These are phyloP conservation scores for Teratosphaeria epicoccoides DNA, from an alignment of 2,329 filamentous ascomycete genomes.

Conservation along the genomic window DNA sequence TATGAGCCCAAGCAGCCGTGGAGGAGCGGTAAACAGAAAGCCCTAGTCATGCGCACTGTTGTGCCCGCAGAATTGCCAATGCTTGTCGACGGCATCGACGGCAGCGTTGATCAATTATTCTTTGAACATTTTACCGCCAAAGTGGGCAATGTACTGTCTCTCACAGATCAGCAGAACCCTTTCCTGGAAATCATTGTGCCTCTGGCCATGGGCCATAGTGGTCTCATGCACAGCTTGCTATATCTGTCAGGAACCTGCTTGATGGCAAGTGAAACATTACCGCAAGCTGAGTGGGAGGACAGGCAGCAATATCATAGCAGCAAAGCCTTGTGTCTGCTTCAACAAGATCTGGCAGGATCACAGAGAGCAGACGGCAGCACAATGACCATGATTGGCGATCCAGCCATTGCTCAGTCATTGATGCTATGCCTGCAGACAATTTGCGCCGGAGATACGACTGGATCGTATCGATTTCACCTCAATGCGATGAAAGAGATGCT, in stretches of 20 bases:
- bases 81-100: conserved; percentile 74
- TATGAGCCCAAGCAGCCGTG: conserved; percentile 80
- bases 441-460: conserved; percentile 49
- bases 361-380: conserved; percentile 1
- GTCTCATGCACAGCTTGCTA: conserved; percentile 83
- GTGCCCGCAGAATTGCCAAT: conserved; percentile 40
- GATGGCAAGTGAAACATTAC: conserved; percentile 36
- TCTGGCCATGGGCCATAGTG: conserved; percentile 67
- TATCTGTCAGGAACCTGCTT: conserved; percentile 71
- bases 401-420: conserved; percentile 51
- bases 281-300: conserved; percentile 39
- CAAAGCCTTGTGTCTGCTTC: conserved; percentile 23
- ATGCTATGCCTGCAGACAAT: conserved; percentile 52
- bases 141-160: conserved; percentile 68
- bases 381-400: conserved; percentile 26
- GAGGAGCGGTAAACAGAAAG: conserved; percentile 72
- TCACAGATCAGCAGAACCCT: conserved; percentile 70
- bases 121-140: conserved; percentile 73
- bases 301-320: conserved; percentile 47
- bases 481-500: conserved; percentile 64
- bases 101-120: conserved; percentile 65
- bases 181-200: conserved; percentile 77
- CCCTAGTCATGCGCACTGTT: conserved; percentile 11
- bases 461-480: conserved; percentile 67
- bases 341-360: conserved; percentile 12